Base-by-base conservation (phyloP, 2,329 filamentous ascomycete genomes). In the Rugonectria rugulosa region DNA sequence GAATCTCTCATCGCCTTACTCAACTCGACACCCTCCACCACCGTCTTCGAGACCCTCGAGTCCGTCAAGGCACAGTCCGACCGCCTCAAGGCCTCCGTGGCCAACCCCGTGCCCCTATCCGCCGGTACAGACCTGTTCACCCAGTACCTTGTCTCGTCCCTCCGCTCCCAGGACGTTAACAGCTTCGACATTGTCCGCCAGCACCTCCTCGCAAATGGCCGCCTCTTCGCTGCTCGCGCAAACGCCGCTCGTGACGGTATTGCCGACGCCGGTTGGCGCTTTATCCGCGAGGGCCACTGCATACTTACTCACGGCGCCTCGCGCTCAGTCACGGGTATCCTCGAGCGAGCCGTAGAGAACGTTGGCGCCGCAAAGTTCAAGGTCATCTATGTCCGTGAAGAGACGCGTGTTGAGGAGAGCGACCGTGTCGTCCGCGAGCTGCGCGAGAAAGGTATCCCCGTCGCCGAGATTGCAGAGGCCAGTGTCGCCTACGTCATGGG, bases 71-170 rank as follows among this genome's bases (percentile, higher is more conserved):
- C 83, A 41, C 88, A 95, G 71, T 94, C 91, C 45, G 81, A 85
- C 47, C 85, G 87, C 67, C 85, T 99, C 61, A 94, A 93, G 73
- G 81, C 82, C 54, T 86, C 88, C 17, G 89, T 96, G 48, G 82
- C 89, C 7, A 98, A 99, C 76, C 91, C 93, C 12, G 91, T 98
- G 53, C 94, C 93, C 5, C 86, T 98, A 14, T 92, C 91, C 43
- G 95, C 96, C 51, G 95, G 95, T 68, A 97, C 93, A 57, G 93
- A 97, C 73, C 86, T 98, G 56, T 98, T 99, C 80, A 90, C 95
- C 73, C 89, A 94, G 72, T 98, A 96, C 76, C 86, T 99, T 65
- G 89, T 97, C 68, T 87, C 88, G 53, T 92, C 82, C 61, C 80
- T 88, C 71, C 83, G 83, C 76, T 79, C 82, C 77, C 80, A 81